Evolutionary conservation across 345 rosid genomes (phyloP).

Genomic region (Salix suchowensis): DNA sequence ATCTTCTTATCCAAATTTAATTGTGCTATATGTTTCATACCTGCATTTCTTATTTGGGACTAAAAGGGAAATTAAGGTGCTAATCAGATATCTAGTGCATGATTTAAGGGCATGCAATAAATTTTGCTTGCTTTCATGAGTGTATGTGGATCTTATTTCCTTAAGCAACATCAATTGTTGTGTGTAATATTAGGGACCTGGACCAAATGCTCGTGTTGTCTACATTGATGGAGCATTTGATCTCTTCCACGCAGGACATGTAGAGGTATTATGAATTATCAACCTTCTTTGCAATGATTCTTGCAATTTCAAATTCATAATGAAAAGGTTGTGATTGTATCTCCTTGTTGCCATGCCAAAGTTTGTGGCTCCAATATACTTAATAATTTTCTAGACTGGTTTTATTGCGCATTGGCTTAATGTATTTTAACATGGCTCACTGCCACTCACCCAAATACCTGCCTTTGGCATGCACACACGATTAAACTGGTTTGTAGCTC

Average conservation of each 20-base stretch:
- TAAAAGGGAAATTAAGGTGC: background rate
- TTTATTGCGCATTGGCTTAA: background rate
- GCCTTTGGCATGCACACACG: background rate
- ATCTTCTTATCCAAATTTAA: background rate
- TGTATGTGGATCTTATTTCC: background rate
- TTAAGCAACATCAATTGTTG: background rate
- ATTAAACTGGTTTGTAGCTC: background rate
- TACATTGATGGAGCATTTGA: slow-evolving; percentile 97
- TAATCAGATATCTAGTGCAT: background rate
- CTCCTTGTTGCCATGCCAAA: background rate
- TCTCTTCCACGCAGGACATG: slow-evolving; percentile 99
- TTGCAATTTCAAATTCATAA: background rate
- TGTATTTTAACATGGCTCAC: background rate
- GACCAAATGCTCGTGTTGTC: slow-evolving; percentile 74
- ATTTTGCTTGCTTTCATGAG: background rate
- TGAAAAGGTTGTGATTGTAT: background rate
- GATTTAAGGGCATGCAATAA: background rate
- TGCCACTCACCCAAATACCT: background rate
- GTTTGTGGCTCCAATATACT: background rate
- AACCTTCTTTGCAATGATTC: slow-evolving; percentile 3
- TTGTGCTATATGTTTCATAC: background rate
- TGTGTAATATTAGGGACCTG: slow-evolving; percentile 57
- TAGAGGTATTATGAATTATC: slow-evolving; percentile 52
- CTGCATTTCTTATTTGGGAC: background rate
- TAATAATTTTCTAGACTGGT: background rate